Percentiles rank a stretch among this genome's conserved stretches.
phyloP scores from a whole-genome alignment of 148 eudicot genomes.

The Nepenthes mirabilis region DNA sequence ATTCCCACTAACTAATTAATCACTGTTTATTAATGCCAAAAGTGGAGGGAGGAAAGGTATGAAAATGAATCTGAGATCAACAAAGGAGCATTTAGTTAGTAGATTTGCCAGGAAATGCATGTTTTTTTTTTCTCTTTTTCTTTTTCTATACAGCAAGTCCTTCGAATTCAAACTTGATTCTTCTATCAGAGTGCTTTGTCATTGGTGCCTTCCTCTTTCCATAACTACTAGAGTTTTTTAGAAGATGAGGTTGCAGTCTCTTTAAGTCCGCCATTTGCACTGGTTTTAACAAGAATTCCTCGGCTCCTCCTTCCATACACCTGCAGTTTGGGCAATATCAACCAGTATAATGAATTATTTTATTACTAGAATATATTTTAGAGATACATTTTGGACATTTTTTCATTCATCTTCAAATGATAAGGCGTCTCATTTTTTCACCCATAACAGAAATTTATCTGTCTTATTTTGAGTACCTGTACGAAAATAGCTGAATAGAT shows the following conservation, averaged over 20 bases:
- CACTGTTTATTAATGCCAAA: no score
- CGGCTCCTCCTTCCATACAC: slow-evolving; percentile 10
- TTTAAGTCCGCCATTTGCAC: slow-evolving; percentile 3
- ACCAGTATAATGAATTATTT: not conserved
- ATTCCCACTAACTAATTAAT: no score
- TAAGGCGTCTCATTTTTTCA: no score
- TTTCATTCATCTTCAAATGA: no score
- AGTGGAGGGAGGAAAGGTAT: no score
- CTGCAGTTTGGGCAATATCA: not conserved
- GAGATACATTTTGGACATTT: no score
- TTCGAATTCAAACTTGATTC: not conserved
- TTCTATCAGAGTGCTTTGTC: not conserved
- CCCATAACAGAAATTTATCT: not conserved
- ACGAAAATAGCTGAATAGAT: not conserved
- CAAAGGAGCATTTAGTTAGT: no score
- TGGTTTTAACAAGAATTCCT: slow-evolving; percentile 10
- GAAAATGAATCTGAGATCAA: no score
- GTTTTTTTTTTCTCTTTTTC: not conserved
- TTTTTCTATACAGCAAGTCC: not conserved
- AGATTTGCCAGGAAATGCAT: not conserved
- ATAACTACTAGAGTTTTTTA: not conserved
- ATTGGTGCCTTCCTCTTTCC: not conserved
- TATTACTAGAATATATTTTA: not conserved
- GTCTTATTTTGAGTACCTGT: not conserved
- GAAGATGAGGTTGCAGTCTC: slow-evolving; percentile 4